phyloP scores from a whole-genome alignment of 441 rosid genomes.

The Syzygium syzygioides region DNA sequence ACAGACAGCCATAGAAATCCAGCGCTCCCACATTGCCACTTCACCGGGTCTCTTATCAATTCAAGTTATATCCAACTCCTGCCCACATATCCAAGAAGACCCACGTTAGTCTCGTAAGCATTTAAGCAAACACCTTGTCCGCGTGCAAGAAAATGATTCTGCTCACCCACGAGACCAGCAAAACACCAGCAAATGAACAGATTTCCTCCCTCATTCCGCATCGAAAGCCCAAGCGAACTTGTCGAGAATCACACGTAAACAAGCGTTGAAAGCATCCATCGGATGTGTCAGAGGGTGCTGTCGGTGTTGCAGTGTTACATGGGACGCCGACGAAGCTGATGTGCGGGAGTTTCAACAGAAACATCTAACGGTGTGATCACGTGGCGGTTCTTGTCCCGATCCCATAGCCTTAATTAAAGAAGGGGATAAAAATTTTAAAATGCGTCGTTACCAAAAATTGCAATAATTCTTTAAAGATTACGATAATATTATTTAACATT shows the following conservation, averaged over 20 bases:
- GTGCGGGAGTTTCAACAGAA: not conserved
- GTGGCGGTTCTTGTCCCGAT: not conserved
- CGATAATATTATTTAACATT: not conserved
- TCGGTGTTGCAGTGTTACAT: not conserved
- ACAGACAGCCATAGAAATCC: not conserved
- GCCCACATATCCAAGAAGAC: not conserved
- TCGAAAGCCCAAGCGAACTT: not conserved
- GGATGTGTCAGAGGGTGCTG: not conserved
- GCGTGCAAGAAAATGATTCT: not conserved
- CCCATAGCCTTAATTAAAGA: not conserved
- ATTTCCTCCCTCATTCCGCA: not conserved
- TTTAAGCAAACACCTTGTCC: not conserved
- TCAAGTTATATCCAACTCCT: not conserved
- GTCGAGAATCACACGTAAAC: not conserved
- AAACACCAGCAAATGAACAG: not conserved
- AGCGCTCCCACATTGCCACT: not conserved
- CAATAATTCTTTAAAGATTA: not conserved
- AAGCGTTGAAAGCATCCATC: not conserved
- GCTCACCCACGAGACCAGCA: not conserved
- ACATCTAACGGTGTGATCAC: not conserved
- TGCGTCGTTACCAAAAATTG: not conserved
- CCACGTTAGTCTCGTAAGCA: not conserved
- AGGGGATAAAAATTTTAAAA: not conserved
- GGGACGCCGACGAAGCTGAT: not conserved
- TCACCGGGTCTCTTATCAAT: not conserved